These are phyloP conservation scores for Gnetum montanum DNA, from an alignment of 75 land plant genomes.

Conservation along the genomic window DNA sequence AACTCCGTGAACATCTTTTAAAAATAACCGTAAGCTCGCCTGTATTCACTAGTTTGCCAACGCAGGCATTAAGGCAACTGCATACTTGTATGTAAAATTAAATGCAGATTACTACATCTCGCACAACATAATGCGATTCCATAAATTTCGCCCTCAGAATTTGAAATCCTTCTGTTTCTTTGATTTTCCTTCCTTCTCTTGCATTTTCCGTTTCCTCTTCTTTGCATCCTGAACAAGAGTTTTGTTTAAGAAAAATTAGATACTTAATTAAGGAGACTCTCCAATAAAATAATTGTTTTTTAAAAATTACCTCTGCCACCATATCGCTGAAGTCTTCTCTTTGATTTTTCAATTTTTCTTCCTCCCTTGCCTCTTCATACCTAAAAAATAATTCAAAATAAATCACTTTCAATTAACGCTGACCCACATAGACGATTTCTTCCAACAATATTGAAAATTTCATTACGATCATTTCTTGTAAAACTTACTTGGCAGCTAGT, in stretches of 20 bases:
- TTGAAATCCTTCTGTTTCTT: conserved; percentile 93
- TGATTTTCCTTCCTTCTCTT: conserved; percentile 80
- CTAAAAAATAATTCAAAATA: conserved; percentile 20
- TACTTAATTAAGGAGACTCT: too few species aligned
- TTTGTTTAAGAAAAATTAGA: too few species aligned
- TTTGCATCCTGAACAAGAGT: conserved; percentile 70
- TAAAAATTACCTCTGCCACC: conserved; percentile 99
- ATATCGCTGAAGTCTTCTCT: conserved; percentile 98
- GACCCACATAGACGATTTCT: conserved; percentile 1
- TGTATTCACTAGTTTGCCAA: too few species aligned
- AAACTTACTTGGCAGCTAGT: conserved; percentile 82
- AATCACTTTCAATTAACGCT: background rate
- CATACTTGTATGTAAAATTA: too few species aligned
- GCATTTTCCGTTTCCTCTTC: conserved; percentile 87
- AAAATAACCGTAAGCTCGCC: too few species aligned
- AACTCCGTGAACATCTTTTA: too few species aligned
- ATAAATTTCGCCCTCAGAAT: conserved; percentile 58
- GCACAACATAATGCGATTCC: too few species aligned
- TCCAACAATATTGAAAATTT: background rate
- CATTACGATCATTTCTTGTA: background rate
- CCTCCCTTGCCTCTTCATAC: conserved; percentile 94
- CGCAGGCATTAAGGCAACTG: too few species aligned
- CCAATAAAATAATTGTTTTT: background rate
- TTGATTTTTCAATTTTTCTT: conserved; percentile 72
- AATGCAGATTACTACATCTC: too few species aligned